These are phyloP conservation scores for Yamadazyma buinensis DNA, from an alignment of 1,139 yeast genomes.

Conservation along the genomic window DNA sequence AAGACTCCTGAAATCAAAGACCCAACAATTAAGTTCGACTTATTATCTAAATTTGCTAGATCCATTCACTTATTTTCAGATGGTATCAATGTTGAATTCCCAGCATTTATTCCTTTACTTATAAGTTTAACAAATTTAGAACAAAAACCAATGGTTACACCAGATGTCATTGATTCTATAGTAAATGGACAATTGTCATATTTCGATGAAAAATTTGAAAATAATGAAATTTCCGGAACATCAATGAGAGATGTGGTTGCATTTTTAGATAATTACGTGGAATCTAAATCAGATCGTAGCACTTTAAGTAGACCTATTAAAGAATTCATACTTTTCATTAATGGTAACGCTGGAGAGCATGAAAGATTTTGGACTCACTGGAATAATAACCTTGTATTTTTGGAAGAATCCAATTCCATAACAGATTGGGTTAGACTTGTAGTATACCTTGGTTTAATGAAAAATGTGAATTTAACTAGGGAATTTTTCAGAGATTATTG, in stretches of 20 bases:
- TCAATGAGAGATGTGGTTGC: slow-evolving; percentile 30
- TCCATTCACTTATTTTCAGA: slow-evolving; percentile 26
- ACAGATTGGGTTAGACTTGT: slow-evolving; percentile 33
- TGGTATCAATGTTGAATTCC: slow-evolving; percentile 21
- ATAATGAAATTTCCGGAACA: slow-evolving; percentile 20
- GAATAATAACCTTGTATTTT: slow-evolving; percentile 21
- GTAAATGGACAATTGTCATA: slow-evolving; percentile 16
- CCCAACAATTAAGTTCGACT: slow-evolving; percentile 17
- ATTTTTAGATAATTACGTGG: slow-evolving; percentile 19
- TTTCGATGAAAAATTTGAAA: slow-evolving; percentile 4
- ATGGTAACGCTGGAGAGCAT: slow-evolving; percentile 42
- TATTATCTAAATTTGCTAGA: slow-evolving; percentile 25
- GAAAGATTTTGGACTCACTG: slow-evolving; percentile 39
- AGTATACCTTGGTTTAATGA: slow-evolving; percentile 31
- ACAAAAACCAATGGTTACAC: slow-evolving; percentile 10
- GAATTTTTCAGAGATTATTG: slow-evolving; percentile 32
- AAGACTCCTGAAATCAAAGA: slow-evolving; percentile 28
- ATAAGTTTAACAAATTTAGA: slow-evolving; percentile 27
- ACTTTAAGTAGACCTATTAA: slow-evolving; percentile 13
- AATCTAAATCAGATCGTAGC: slow-evolving; percentile 2
- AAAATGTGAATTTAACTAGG: slow-evolving; percentile 24
- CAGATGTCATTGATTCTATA: slow-evolving; percentile 22
- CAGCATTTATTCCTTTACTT: slow-evolving; percentile 32
- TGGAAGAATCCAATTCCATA: slow-evolving; percentile 10
- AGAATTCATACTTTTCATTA: slow-evolving; percentile 34